Evolutionary conservation across 306 rosid genomes (phyloP).

Genomic region (Abrus pulchellus): DNA sequence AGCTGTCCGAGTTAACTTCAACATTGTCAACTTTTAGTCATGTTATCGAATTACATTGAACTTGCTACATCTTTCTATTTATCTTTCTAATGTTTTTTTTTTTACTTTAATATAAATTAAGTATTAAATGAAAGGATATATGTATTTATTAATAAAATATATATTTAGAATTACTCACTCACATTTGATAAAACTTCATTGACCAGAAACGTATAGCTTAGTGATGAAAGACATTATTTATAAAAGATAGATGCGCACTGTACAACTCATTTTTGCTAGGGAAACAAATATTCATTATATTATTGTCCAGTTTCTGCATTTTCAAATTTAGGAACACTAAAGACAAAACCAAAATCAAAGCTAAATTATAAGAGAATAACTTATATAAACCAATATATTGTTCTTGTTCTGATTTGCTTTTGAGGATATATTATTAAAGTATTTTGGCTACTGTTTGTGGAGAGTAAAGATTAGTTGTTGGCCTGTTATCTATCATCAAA

Average conservation of each 20-base stretch:
- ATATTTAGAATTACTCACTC: too few species aligned
- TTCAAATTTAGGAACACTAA: constrained; percentile 25
- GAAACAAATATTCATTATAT: constrained; percentile 2
- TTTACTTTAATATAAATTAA: too few species aligned
- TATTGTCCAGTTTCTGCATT: constrained; percentile 28
- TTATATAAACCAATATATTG: constrained; percentile 1
- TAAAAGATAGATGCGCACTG: constrained; percentile 20
- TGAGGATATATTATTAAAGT: not conserved
- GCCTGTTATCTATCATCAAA: not conserved
- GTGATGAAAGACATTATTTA: constrained; percentile 23
- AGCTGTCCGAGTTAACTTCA: constrained; percentile 44
- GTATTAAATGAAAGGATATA: too few species aligned
- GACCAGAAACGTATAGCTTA: constrained; percentile 8
- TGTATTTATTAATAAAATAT: too few species aligned
- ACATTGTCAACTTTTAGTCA: constrained; percentile 9
- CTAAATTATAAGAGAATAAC: constrained; percentile 18
- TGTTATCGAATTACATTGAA: not conserved
- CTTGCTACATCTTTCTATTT: too few species aligned
- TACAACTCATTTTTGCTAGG: constrained; percentile 44
- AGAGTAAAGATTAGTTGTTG: not conserved
- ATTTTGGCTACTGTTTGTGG: not conserved
- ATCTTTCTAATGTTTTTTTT: too few species aligned
- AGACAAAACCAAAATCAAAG: constrained; percentile 34
- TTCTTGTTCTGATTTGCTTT: constrained; percentile 24
- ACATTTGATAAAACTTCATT: constrained; percentile 12